phyloP scores from a whole-genome alignment of 805 yeast species.

The Lipomyces chichibuensis region DNA sequence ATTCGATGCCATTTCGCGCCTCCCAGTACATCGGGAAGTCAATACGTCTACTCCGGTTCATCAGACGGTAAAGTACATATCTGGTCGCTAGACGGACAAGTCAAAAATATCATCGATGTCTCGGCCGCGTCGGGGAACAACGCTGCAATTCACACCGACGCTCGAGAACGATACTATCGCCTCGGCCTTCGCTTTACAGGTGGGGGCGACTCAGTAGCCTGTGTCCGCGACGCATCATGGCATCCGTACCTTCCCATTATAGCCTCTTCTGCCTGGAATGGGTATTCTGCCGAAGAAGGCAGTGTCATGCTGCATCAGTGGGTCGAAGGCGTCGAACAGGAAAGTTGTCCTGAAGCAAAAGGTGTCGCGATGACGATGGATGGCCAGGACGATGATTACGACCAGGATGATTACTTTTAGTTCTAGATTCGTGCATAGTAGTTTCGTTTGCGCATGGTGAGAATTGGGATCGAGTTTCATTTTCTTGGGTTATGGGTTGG shows the following conservation, averaged over 20 bases:
- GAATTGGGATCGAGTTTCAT: neutral
- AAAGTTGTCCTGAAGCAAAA: neutral
- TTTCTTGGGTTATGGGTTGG: neutral
- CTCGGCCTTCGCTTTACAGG: neutral
- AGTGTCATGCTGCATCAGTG: slow-evolving; percentile 31
- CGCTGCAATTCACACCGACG: neutral
- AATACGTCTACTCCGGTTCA: slow-evolving; percentile 42
- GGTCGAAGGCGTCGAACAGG: slow-evolving; percentile 28
- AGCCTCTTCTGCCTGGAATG: slow-evolving; percentile 33
- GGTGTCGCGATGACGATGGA: neutral
- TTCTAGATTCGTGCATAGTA: neutral
- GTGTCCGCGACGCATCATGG: slow-evolving; percentile 41
- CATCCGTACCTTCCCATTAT: slow-evolving; percentile 39
- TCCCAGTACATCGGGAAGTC: slow-evolving; percentile 37
- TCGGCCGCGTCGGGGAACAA: slow-evolving; percentile 13
- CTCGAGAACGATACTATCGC: neutral
- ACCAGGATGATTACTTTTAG: slow-evolving; percentile 19
- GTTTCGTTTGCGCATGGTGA: neutral
- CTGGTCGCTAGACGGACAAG: slow-evolving; percentile 41
- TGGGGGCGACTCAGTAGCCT: slow-evolving; percentile 20
- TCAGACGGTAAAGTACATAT: slow-evolving; percentile 40
- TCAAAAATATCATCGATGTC: slow-evolving; percentile 31
- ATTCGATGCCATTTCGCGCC: slow-evolving; percentile 43
- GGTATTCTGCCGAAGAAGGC: slow-evolving; percentile 30
- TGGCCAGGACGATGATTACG: slow-evolving; percentile 16